Percentiles rank a stretch among this genome's conserved stretches.
Conservation (phyloP, 2,329 filamentous ascomycete species). For the Simplicillium aogashimaense region DNA sequence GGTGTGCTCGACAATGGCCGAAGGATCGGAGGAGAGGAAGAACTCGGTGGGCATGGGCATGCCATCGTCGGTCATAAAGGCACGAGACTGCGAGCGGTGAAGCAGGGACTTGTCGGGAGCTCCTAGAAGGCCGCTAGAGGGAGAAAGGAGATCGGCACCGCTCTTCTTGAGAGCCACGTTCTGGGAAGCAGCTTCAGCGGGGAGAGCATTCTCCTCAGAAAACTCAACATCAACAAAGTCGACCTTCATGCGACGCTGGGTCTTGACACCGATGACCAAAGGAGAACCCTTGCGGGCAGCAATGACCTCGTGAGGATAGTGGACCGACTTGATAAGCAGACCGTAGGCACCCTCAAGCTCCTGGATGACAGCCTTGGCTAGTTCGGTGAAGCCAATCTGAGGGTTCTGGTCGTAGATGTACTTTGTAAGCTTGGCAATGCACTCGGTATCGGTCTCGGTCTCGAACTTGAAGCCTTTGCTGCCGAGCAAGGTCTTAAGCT, state of each 20-base stretch:
- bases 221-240: constrained; percentile 99
- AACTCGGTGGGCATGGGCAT: constrained; percentile 97
- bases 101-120: constrained; percentile 96
- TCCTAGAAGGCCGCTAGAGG: constrained; percentile 56
- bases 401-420: constrained; percentile 95
- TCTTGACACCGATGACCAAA: constrained; percentile 93
- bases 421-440: constrained; percentile 97
- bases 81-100: constrained; percentile 95
- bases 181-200: constrained; percentile 90
- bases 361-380: constrained; percentile 95
- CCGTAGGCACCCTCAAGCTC: constrained; percentile 97
- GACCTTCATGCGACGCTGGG: constrained; percentile 98
- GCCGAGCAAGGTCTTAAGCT: constrained; percentile 86
- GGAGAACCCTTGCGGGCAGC: constrained; percentile 97
- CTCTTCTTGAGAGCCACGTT: constrained; percentile 94
- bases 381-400: constrained; percentile 87
- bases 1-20: constrained; percentile 97
- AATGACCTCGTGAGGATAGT: constrained; percentile 96
- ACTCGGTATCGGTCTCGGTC: constrained; percentile 98
- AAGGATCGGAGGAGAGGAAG: constrained; percentile 97
- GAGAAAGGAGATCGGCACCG: constrained; percentile 55
- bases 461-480: constrained; percentile 97
- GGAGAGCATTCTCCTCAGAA: constrained; percentile 76
- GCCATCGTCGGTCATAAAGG: constrained; percentile 97
- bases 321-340: constrained; percentile 93